Conservation (phyloP, 1,284 basidiomycete genomes). For the Cronartium quercuum region DNA sequence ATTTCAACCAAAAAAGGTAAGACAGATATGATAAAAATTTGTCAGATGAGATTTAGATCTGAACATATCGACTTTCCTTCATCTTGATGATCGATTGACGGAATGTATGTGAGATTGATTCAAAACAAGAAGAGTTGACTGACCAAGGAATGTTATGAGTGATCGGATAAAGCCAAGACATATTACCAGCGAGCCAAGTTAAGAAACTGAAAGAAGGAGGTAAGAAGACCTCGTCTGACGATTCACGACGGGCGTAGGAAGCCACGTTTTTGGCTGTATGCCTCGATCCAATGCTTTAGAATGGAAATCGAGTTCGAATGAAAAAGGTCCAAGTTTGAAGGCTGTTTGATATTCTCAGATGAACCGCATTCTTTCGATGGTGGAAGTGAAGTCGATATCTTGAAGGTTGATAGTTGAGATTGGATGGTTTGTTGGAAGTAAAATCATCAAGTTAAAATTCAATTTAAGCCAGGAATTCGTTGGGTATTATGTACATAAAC, state of each 20-base stretch:
- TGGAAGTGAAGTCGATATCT: too few relatives aligned
- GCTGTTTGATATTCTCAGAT: too few relatives aligned
- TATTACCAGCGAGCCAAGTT: constrained; percentile 31
- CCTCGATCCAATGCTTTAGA: too few relatives aligned
- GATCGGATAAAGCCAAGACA: constrained; percentile 32
- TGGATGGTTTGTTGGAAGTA: too few relatives aligned
- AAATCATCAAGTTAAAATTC: too few relatives aligned
- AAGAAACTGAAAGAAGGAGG: constrained; percentile 25
- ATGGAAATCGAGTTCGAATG: too few relatives aligned
- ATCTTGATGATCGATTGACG: not conserved
- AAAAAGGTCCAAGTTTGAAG: too few relatives aligned
- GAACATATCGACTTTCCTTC: not conserved
- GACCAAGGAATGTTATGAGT: constrained; percentile 37
- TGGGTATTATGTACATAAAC: too few relatives aligned
- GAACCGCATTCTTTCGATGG: too few relatives aligned
- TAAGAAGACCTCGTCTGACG: constrained; percentile 21
- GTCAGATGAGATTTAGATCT: not conserved
- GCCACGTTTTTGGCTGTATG: constrained; percentile 38
- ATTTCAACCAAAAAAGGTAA: not conserved
- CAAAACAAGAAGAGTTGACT: not conserved
- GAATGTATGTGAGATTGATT: too few relatives aligned
- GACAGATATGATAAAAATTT: not conserved
- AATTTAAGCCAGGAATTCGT: too few relatives aligned
- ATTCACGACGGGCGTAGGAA: constrained; percentile 29
- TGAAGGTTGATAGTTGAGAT: too few relatives aligned